Percentiles rank a stretch among this genome's conserved stretches.
phyloP scores from a whole-genome alignment of 805 yeast genomes.

The Myxozyma nipponensis region DNA sequence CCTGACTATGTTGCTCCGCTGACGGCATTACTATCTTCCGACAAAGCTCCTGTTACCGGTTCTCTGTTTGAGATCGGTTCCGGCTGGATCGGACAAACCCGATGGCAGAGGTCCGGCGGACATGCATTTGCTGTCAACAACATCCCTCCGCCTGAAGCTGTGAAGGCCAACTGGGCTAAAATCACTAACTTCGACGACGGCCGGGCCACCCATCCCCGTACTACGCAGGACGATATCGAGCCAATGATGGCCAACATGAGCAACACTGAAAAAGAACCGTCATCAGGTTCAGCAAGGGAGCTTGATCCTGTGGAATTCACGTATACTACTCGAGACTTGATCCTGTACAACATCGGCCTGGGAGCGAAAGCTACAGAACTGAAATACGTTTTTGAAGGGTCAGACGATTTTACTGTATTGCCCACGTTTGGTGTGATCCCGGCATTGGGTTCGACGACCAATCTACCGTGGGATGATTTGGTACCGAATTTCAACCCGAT shows the following conservation, averaged over 20 bases:
- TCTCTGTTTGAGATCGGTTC: constrained; percentile 90
- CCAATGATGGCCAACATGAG: constrained; percentile 56
- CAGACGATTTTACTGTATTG: constrained; percentile 71
- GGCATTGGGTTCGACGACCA: constrained; percentile 58
- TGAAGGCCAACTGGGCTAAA: constrained; percentile 62
- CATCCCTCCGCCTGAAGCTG: constrained; percentile 60
- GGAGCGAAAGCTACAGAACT: constrained; percentile 80
- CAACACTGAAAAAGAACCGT: constrained; percentile 13
- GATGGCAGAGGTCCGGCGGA: constrained; percentile 94
- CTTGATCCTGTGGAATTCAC: constrained; percentile 9
- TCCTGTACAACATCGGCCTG: constrained; percentile 81
- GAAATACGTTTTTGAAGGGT: constrained; percentile 73
- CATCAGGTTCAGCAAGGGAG: constrained; percentile 44
- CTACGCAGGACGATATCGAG: constrained; percentile 74
- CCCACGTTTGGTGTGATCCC: constrained; percentile 92
- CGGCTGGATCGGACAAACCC: constrained; percentile 91
- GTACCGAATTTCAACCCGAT: constrained; percentile 85
- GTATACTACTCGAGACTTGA: constrained; percentile 39
- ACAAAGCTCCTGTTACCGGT: constrained; percentile 69
- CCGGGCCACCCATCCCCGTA: constrained; percentile 52
- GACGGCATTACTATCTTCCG: constrained; percentile 73
- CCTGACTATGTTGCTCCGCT: constrained; percentile 90
- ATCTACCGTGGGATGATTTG: constrained; percentile 51
- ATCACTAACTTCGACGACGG: constrained; percentile 61
- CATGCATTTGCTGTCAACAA: constrained; percentile 49